Evolutionary conservation across 345 rosid species (phyloP).

Genomic region (Acer negundo): DNA sequence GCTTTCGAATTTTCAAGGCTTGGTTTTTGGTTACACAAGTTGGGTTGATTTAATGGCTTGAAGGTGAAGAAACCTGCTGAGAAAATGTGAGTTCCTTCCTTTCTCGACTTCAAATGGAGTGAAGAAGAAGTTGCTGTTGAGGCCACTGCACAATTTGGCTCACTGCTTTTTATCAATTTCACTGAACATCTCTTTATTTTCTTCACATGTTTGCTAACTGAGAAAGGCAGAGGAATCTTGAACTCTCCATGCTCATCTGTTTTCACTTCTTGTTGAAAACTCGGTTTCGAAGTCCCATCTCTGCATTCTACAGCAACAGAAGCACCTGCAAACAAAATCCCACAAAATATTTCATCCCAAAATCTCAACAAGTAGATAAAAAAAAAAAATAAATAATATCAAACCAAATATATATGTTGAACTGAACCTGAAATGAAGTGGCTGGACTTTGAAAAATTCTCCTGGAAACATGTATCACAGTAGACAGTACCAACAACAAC

Average conservation of each 20-base stretch:
- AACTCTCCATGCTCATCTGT: slow-evolving; percentile 76
- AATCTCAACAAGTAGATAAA: not conserved
- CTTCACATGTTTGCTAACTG: slow-evolving; percentile 62
- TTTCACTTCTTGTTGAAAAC: slow-evolving; percentile 59
- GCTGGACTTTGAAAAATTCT: slow-evolving; percentile 48
- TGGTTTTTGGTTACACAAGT: slow-evolving; percentile 61
- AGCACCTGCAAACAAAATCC: slow-evolving; percentile 58
- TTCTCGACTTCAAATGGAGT: slow-evolving; percentile 56
- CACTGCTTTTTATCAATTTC: slow-evolving; percentile 64
- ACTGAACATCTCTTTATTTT: slow-evolving; percentile 73
- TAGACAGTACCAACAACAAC: slow-evolving; percentile 90
- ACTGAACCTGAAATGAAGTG: slow-evolving; percentile 78
- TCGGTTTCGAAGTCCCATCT: slow-evolving; percentile 41
- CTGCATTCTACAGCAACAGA: slow-evolving; percentile 73
- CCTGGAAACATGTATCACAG: slow-evolving; percentile 84
- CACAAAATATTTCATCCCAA: not conserved
- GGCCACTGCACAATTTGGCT: slow-evolving; percentile 73
- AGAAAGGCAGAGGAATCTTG: slow-evolving; percentile 63
- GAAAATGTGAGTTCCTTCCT: slow-evolving; percentile 57
- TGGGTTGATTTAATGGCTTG: slow-evolving; percentile 70
- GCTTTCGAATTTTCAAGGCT: slow-evolving; percentile 20
- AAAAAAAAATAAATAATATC: too few relatives aligned
- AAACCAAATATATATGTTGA: not conserved
- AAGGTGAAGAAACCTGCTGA: slow-evolving; percentile 93
- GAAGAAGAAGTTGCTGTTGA: slow-evolving; percentile 66